Conservation (phyloP, 2,329 filamentous ascomycete species). For the Clarireedia homoeocarpa region DNA sequence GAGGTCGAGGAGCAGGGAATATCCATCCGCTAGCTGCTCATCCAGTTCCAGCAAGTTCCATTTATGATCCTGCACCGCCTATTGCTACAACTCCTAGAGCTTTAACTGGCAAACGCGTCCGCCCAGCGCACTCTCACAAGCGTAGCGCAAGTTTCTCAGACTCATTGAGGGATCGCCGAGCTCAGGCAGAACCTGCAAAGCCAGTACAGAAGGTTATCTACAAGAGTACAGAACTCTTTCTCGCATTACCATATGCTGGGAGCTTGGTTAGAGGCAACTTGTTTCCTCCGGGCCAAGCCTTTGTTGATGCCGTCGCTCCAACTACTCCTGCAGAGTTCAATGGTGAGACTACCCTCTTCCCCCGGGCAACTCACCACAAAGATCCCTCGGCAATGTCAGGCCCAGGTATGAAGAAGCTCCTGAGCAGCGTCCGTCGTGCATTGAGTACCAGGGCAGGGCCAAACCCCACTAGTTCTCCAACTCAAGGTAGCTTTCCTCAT, state of each 20-base stretch:
- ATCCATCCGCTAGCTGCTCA: slow-evolving; percentile 44
- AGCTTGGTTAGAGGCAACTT: slow-evolving; percentile 83
- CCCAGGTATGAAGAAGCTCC: slow-evolving; percentile 75
- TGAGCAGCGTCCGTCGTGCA: slow-evolving; percentile 79
- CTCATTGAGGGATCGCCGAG: slow-evolving; percentile 63
- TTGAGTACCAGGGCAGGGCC: slow-evolving; percentile 48
- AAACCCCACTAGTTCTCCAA: slow-evolving; percentile 26
- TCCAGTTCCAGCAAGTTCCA: slow-evolving; percentile 45
- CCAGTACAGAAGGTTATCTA: slow-evolving; percentile 40
- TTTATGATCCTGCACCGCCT: slow-evolving; percentile 40
- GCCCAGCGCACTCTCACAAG: slow-evolving; percentile 58
- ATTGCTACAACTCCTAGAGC: slow-evolving; percentile 52
- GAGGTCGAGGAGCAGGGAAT: slow-evolving; percentile 37
- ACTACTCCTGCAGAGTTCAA: slow-evolving; percentile 38
- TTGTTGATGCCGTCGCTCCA: slow-evolving; percentile 59
- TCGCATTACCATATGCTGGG: slow-evolving; percentile 63
- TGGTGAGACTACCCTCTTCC: slow-evolving; percentile 46
- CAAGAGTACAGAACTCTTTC: slow-evolving; percentile 49
- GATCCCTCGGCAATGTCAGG: slow-evolving; percentile 52
- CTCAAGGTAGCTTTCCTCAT: slow-evolving; percentile 29
- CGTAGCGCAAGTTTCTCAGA: slow-evolving; percentile 84
- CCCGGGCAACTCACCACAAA: slow-evolving; percentile 35
- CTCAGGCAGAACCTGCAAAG: slow-evolving; percentile 33
- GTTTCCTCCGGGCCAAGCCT: slow-evolving; percentile 73
- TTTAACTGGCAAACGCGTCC: slow-evolving; percentile 50